Evolutionary conservation across 345 rosid genomes (phyloP), one percentile per base, ranked within the genome.

Genomic region (Sonneratia alba): DNA sequence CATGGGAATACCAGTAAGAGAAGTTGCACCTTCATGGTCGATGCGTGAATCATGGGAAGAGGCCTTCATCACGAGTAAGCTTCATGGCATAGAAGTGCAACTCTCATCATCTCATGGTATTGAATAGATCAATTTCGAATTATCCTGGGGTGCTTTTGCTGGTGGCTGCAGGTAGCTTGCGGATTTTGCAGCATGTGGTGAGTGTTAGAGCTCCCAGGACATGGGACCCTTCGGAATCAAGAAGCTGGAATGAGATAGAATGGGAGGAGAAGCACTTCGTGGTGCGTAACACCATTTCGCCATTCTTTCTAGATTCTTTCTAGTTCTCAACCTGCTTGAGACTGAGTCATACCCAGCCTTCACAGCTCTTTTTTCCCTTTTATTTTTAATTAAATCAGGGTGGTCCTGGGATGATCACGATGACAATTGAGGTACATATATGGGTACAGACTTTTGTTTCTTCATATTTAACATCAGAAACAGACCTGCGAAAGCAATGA

Each of bases 141-240:
- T 24, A 37, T 67, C 67, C 6, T 9, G 37, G 11, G n/a, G n/a
- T 19, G 18, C 7, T 45, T 43, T 42, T 42, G 45, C 19, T 0
- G 45, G 16, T 43, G 67, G 10, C 62, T 76, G 67, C 86, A 88
- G 96, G 73, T 84, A 84, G 96, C 80, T 66, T 90, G 79, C 85
- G 93, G 85, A 69, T 90, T 77, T n/a, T 90, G 76, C 91, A 88
- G 81, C 96, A 87, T 63, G 96, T 88, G 76, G 83, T 79, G 74
- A 75, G 75, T 6, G 81, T 90, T 43, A 82, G 81, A 79, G 86
- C 79, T 74, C 93, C 93, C 18, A 73, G 47, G 61, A 77, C 84
- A 14, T 81, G 85, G 84, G 79, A 79, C 14, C 81, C 80, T 32
- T 76, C 80, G 21, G 81, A 72, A 47, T 78, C 76, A 34, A 81